These are phyloP conservation scores for Xylariomycetidae sp. DNA, from an alignment of 2,329 filamentous ascomycete genomes.

Conservation along the genomic window DNA sequence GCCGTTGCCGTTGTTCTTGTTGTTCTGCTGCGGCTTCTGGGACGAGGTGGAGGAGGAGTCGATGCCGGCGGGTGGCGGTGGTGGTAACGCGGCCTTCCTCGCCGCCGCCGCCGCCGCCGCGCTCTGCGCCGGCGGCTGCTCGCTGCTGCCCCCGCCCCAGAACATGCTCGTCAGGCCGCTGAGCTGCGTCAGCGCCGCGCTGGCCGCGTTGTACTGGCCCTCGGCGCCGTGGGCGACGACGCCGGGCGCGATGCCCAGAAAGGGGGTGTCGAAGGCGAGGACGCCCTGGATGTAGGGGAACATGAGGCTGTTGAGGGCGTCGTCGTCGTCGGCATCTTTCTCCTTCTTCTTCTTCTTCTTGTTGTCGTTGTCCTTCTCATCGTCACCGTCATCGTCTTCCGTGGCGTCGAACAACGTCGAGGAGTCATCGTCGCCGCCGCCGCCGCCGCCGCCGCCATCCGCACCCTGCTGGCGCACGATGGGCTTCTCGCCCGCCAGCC, in stretches of 20 bases:
- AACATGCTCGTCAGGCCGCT: slow-evolving; percentile 62
- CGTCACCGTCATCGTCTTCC: slow-evolving; percentile 16
- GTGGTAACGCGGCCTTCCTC: slow-evolving; percentile 33
- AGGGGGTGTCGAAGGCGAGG: slow-evolving; percentile 91
- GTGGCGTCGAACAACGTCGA: slow-evolving; percentile 14
- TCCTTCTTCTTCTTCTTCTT: slow-evolving; percentile 20
- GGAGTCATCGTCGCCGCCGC: slow-evolving; percentile 17
- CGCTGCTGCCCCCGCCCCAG: slow-evolving; percentile 47
- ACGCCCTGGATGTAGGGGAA: slow-evolving; percentile 91
- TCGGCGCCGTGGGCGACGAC: slow-evolving; percentile 85
- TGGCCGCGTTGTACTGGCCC: slow-evolving; percentile 72
- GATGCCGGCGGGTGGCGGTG: slow-evolving; percentile 31
- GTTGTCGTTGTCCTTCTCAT: slow-evolving; percentile 16
- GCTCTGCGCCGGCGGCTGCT: slow-evolving; percentile 10
- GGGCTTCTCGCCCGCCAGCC: slow-evolving; percentile 54
- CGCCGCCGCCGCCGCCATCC: neutral
- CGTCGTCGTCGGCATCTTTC: slow-evolving; percentile 7
- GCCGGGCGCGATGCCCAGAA: slow-evolving; percentile 71
- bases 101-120: too few species aligned
- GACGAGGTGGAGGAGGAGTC: too few species aligned
- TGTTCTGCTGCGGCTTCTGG: slow-evolving; percentile 27
- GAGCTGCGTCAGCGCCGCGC: slow-evolving; percentile 61
- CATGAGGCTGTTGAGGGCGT: slow-evolving; percentile 60
- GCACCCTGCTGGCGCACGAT: slow-evolving; percentile 30
- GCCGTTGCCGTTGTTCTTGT: slow-evolving; percentile 17